phyloP scores from a whole-genome alignment of 768 basidiomycete species.

The Boletellus emodensis region DNA sequence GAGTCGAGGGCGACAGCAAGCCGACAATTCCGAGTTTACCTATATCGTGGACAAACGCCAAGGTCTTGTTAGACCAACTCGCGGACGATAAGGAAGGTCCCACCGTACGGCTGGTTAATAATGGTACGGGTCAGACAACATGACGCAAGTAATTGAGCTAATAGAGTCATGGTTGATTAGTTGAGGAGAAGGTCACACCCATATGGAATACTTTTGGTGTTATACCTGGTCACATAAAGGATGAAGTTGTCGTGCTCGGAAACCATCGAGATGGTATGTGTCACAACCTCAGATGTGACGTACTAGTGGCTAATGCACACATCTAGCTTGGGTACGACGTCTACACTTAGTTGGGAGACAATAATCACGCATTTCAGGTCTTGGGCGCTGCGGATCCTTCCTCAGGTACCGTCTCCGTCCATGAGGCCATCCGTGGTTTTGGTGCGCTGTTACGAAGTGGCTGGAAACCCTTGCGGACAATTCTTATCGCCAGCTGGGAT shows the following conservation, averaged over 20 bases:
- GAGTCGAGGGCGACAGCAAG: constrained; percentile 56
- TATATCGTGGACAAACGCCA: constrained; percentile 82
- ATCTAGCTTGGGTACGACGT: constrained; percentile 22
- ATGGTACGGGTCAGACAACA: constrained; percentile 35
- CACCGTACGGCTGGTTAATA: constrained; percentile 51
- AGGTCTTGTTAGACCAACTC: constrained; percentile 52
- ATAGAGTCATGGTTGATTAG: constrained; percentile 31
- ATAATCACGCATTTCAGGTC: constrained; percentile 20
- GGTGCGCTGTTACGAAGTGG: constrained; percentile 48
- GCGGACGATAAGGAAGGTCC: constrained; percentile 35
- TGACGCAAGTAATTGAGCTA: not conserved
- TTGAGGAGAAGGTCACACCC: constrained; percentile 77
- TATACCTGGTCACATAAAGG: constrained; percentile 78
- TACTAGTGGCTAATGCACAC: constrained; percentile 3
- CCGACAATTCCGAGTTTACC: constrained; percentile 85
- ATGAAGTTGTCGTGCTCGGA: constrained; percentile 85
- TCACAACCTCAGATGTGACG: not conserved
- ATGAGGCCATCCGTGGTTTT: constrained; percentile 55
- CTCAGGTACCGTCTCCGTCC: constrained; percentile 53
- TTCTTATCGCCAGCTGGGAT: constrained; percentile 79
- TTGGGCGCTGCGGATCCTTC: constrained; percentile 56
- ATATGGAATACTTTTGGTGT: constrained; percentile 90
- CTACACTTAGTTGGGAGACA: not conserved
- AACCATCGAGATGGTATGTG: constrained; percentile 81
- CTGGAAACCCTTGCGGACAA: constrained; percentile 70